A percentile compares a stretch with the other conserved stretches of the same genome.
phyloP scores from a whole-genome alignment of 768 basidiomycete genomes.

The Tephrocybe sp. region DNA sequence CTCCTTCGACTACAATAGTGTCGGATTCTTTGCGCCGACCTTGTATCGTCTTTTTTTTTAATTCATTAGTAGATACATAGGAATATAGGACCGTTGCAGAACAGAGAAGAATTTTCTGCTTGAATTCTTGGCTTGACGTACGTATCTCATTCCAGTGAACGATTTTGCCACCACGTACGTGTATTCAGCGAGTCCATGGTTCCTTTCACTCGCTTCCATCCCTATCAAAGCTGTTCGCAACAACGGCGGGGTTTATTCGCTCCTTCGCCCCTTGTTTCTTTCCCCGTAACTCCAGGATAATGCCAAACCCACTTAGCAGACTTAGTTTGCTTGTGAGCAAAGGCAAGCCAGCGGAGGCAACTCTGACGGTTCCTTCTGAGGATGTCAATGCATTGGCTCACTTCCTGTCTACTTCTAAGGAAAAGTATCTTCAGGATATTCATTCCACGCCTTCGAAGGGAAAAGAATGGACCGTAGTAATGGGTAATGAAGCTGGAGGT shows the following conservation, averaged over 20 bases:
- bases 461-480: constrained; percentile 77
- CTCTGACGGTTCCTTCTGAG: constrained; percentile 3
- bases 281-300: constrained; percentile 11
- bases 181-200: neutral
- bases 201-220: neutral
- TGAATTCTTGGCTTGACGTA: too few species aligned
- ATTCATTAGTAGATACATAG: too few species aligned
- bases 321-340: constrained; percentile 34
- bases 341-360: constrained; percentile 18
- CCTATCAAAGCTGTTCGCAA: constrained; percentile 13
- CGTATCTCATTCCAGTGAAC: too few species aligned
- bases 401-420: constrained; percentile 45
- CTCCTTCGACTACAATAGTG: too few species aligned
- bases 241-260: constrained; percentile 4
- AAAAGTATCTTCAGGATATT: constrained; percentile 59
- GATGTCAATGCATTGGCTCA: constrained; percentile 23
- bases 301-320: constrained; percentile 31
- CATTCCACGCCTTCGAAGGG: constrained; percentile 40
- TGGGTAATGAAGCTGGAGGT: constrained; percentile 99
- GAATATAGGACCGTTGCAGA: too few species aligned
- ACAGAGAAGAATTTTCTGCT: too few species aligned
- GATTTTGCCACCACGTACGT: neutral
- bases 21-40: too few species aligned
- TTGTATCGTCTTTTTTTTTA: too few species aligned
- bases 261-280: constrained; percentile 2